A percentile compares a stretch with the other conserved stretches of the same genome.
Evolutionary conservation across 768 basidiomycete species (phyloP).

Genomic region (Tylopilus plumbeoviolaceoides): DNA sequence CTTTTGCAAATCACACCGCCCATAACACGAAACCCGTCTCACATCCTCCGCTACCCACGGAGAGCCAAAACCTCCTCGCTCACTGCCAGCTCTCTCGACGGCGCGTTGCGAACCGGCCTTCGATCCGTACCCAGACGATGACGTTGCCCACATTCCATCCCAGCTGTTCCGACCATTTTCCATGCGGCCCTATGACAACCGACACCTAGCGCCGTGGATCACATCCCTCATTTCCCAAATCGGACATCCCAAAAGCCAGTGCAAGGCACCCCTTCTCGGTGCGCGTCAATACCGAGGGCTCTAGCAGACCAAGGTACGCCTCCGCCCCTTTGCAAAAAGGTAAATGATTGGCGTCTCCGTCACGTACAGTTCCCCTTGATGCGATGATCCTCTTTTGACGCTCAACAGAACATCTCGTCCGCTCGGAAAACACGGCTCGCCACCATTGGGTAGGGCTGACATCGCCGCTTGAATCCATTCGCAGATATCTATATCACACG

Average conservation of each 20-base stretch:
- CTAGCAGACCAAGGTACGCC: not conserved
- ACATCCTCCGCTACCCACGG: not conserved
- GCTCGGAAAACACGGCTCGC: not conserved
- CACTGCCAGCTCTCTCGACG: too few species aligned
- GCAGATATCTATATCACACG: too few species aligned
- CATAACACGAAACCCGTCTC: not conserved
- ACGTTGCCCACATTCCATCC: not conserved
- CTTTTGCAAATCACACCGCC: not conserved
- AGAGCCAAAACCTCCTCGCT: not conserved
- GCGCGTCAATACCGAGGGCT: not conserved
- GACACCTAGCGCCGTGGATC: not conserved
- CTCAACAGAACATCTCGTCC: not conserved
- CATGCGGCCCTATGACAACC: not conserved
- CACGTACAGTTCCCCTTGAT: slow-evolving; percentile 7
- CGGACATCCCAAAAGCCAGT: too few species aligned
- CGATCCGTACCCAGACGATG: not conserved
- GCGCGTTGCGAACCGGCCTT: too few species aligned
- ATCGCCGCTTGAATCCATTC: not conserved
- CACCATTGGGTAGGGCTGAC: not conserved
- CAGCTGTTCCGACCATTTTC: too few species aligned
- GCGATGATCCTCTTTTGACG: slow-evolving; percentile 1
- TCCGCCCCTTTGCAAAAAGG: slow-evolving; percentile 6
- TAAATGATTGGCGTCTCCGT: slow-evolving; percentile 15
- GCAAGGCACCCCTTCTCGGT: not conserved
- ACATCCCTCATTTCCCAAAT: too few species aligned